A percentile compares a stretch with the other conserved stretches of the same genome.
Evolutionary conservation across 805 yeast species (phyloP).

Genomic region (Kurtzmaniella fragi): DNA sequence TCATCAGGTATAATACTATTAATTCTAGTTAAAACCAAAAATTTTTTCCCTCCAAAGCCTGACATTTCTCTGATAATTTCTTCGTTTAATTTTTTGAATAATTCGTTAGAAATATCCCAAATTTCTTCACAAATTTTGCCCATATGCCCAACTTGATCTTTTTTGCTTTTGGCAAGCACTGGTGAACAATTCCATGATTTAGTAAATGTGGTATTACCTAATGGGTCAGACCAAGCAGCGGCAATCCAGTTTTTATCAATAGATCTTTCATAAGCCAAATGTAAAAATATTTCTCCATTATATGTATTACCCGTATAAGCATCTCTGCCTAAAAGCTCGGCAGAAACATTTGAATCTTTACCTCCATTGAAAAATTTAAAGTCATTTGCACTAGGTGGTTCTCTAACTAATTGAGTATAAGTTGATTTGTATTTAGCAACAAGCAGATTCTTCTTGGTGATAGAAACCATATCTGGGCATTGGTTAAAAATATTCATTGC

Average conservation of each 20-base stretch:
- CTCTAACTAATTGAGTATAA: constrained; percentile 32
- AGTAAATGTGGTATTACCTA: constrained; percentile 57
- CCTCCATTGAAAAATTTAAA: constrained; percentile 27
- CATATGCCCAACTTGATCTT: constrained; percentile 19
- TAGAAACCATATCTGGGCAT: constrained; percentile 35
- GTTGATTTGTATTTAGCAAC: constrained; percentile 5
- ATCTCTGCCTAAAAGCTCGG: constrained; percentile 8
- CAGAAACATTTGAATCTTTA: constrained; percentile 5
- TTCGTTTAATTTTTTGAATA: constrained; percentile 34
- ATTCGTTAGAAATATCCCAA: constrained; percentile 52
- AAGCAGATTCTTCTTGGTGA: constrained; percentile 6
- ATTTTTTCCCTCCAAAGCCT: constrained; percentile 48
- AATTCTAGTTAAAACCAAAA: constrained; percentile 62
- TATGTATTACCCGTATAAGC: constrained; percentile 10
- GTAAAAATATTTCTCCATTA: constrained; percentile 72
- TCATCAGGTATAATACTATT: constrained; percentile 78
- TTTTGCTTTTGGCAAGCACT: constrained; percentile 6
- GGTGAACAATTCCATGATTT: constrained; percentile 58
- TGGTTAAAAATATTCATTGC: constrained; percentile 55
- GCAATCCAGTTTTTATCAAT: constrained; percentile 78
- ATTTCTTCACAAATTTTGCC: constrained; percentile 60
- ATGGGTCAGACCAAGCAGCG: constrained; percentile 87
- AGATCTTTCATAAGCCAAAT: constrained; percentile 81
- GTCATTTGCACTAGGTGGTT: constrained; percentile 31
- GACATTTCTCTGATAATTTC: constrained; percentile 26